phyloP scores from a whole-genome alignment of 2,329 filamentous ascomycete species.

The Colletotrichum sp. region DNA sequence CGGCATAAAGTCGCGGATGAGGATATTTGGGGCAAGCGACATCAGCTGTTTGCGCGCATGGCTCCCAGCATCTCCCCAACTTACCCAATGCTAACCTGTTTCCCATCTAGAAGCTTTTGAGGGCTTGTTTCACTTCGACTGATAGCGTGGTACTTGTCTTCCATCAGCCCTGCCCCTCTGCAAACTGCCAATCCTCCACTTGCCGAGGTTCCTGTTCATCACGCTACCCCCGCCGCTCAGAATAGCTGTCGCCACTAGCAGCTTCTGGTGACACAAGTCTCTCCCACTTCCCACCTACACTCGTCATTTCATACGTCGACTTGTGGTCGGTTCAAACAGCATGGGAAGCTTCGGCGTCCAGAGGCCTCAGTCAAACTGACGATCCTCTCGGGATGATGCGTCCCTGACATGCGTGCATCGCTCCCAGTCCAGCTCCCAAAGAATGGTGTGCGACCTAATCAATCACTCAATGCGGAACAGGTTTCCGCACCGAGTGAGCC shows the following conservation, averaged over 20 bases:
- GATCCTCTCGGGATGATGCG: background rate
- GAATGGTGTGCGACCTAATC: background rate
- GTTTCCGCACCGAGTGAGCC: background rate
- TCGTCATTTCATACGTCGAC: background rate
- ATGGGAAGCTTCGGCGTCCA: background rate
- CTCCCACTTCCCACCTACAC: slow-evolving; percentile 8
- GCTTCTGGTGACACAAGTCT: background rate
- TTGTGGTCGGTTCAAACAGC: background rate
- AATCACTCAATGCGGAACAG: slow-evolving; percentile 5
- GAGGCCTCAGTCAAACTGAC: background rate
- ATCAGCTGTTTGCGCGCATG: slow-evolving; percentile 1
- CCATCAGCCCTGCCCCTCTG: background rate
- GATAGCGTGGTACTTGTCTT: background rate
- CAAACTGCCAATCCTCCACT: background rate
- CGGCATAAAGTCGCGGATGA: background rate
- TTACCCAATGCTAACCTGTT: background rate
- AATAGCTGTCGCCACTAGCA: slow-evolving; percentile 13
- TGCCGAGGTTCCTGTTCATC: slow-evolving; percentile 4
- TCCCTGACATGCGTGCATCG: background rate
- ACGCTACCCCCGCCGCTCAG: background rate
- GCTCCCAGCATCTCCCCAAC: slow-evolving; percentile 14
- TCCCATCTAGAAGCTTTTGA: slow-evolving; percentile 3
- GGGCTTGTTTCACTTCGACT: slow-evolving; percentile 7
- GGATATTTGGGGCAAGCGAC: background rate
- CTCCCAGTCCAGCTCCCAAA: background rate